Base-by-base conservation (phyloP, 768 basidiomycete genomes). In the Coprinellus micaceus region DNA sequence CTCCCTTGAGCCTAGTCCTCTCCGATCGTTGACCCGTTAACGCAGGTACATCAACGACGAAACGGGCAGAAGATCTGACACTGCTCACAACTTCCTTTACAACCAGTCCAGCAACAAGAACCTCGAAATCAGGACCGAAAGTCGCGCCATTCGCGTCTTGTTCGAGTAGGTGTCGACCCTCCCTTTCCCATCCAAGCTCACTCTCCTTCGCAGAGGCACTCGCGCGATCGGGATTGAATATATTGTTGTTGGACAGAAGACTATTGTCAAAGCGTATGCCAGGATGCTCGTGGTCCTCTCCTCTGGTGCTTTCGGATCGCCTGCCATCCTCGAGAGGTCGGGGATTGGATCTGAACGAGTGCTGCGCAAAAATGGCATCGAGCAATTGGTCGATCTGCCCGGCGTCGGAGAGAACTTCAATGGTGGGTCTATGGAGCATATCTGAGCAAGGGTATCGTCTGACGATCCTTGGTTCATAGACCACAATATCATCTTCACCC, bases 351-450 rank as follows among this genome's bases (percentile, higher is more conserved):
- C 79, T 0, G 61, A 65, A 2, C 64, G 69, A 0, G 60, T 86
- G 39, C 70, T 91, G 39, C 63, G 77, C 39, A 70, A 69, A 30
- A 69, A 79, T 52, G 74, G 73, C 11, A 78, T 92, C 29, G 61
- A 69, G 6, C 72, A 75, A 56, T 49, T 82, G 25, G 75, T 88
- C 13, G 82, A 89, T 53, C 78, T 91, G 13, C 87, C 88, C 1
- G 86, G 85, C 17, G 90, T 94, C 0, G 90, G 91, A 11, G 85
- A 87, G 64, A 81, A 89, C 59, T 83, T 81, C 52, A 74, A 78
- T 60, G 83, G 82, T 79, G 51, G 37, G 64, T 53, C n/a, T 24
- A 24, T 11, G 1, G 25, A 2, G 26, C 19, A 24, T 37, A 10
- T 37, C 19, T 26, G 33, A 33, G 33, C 39, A 52, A 15, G 17